Percentiles rank a stretch among this genome's conserved stretches.
phyloP scores from a whole-genome alignment of 176 grass and related monocot species.

The Elymus sibiricus region DNA sequence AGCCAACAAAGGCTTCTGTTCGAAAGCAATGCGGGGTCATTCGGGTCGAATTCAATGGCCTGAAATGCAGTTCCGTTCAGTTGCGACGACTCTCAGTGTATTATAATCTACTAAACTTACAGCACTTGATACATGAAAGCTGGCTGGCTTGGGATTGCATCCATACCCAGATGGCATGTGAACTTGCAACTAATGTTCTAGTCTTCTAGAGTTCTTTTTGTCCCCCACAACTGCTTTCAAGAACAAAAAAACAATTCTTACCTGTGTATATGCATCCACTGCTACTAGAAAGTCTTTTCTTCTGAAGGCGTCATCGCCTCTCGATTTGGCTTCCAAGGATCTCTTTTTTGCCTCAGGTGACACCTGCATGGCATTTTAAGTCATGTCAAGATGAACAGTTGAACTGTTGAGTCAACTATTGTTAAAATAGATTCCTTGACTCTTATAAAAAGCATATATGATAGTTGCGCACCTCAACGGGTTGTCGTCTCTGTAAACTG shows the following conservation, averaged over 20 bases:
- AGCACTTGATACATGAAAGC: too few species aligned
- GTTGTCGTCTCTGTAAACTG: slow-evolving; percentile 27
- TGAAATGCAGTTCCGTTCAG: slow-evolving; percentile 24
- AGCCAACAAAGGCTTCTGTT: slow-evolving; percentile 94
- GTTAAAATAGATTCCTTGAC: background rate
- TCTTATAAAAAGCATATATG: background rate
- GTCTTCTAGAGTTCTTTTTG: background rate
- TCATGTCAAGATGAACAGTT: slow-evolving; percentile 1
- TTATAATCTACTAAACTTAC: background rate
- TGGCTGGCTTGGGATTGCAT: too few species aligned
- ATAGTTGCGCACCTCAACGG: slow-evolving; percentile 52
- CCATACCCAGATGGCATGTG: background rate
- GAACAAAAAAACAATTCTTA: background rate
- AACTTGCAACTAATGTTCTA: background rate
- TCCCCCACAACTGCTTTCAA: background rate
- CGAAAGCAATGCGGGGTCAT: slow-evolving; percentile 58
- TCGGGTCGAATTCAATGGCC: slow-evolving; percentile 81
- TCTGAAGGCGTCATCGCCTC: slow-evolving; percentile 86
- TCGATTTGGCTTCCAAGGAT: slow-evolving; percentile 82
- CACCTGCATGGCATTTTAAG: slow-evolving; percentile 45
- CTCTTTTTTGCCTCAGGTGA: slow-evolving; percentile 62
- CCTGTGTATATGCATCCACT: slow-evolving; percentile 88
- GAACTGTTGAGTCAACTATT: background rate
- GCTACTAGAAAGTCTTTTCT: slow-evolving; percentile 76
- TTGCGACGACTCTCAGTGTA: too few species aligned